Evolutionary conservation across 31 red algal genomes (phyloP).

Genomic region (Endocladia muricata): DNA sequence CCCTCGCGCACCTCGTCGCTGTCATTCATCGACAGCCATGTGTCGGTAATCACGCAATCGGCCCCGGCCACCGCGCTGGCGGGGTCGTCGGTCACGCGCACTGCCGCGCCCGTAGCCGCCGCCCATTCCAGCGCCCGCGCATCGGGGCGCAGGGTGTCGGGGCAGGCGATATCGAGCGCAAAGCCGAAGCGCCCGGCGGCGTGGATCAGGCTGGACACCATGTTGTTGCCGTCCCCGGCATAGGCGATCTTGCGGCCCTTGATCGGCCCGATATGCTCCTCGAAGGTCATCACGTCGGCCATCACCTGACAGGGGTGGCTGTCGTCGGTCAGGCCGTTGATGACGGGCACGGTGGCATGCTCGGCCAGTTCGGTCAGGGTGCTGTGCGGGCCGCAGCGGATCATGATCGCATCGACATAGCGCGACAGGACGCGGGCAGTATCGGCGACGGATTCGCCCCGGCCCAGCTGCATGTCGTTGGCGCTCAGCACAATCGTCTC

Average conservation of each 20-base stretch:
- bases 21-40: conserved; percentile 98
- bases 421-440: conserved; percentile 87
- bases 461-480: conserved; percentile 80
- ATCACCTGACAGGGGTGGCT: conserved; percentile 99
- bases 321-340: conserved; percentile 98
- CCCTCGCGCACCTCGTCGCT: conserved; percentile 79
- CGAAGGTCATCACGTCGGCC: conserved; percentile 92
- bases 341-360: conserved; percentile 85
- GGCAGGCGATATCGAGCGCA: conserved; percentile 84
- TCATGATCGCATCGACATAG: conserved; percentile 94
- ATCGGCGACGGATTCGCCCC: conserved; percentile 95
- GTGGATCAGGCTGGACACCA: conserved; percentile 93
- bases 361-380: conserved; percentile 87
- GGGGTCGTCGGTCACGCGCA: conserved; percentile 71
- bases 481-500: conserved; percentile 81
- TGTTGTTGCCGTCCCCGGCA: conserved; percentile 99
- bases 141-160: conserved; percentile 75
- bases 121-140: conserved; percentile 48
- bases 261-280: conserved; percentile 65
- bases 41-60: conserved; percentile 94
- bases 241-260: conserved; percentile 89
- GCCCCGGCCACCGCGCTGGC: conserved; percentile 68
- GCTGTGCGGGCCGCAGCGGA: conserved; percentile 80
- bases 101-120: conserved; percentile 28
- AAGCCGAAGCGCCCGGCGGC: conserved; percentile 60